phyloP scores from a whole-genome alignment of 1,139 yeast species.

The Debaryomyces fabryi region DNA sequence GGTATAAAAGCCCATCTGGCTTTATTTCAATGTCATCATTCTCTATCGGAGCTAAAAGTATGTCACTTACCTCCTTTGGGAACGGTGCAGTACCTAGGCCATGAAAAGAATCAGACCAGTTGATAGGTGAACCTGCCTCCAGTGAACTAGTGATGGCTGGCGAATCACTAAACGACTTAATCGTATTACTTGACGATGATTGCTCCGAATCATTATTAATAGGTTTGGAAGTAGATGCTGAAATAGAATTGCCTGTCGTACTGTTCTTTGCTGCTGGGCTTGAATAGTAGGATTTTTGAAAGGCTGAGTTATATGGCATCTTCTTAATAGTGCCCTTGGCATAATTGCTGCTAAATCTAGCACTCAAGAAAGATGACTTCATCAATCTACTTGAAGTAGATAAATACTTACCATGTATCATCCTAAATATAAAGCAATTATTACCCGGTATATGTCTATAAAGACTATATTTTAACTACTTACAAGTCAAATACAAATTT shows the following conservation, averaged over 20 bases:
- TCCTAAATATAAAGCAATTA: neutral
- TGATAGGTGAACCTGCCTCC: slow-evolving; percentile 26
- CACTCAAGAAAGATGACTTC: neutral
- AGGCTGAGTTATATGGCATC: neutral
- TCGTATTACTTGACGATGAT: slow-evolving; percentile 9
- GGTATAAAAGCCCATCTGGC: slow-evolving; percentile 88
- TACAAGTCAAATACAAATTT: neutral
- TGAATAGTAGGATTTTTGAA: slow-evolving; percentile 5
- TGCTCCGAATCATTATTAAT: slow-evolving; percentile 9
- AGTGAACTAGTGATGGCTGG: slow-evolving; percentile 14
- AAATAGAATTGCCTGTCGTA: neutral
- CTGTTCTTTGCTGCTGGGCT: slow-evolving; percentile 10
- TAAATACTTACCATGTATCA: neutral
- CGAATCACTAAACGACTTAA: slow-evolving; percentile 25
- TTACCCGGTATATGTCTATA: neutral
- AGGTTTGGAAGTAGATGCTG: slow-evolving; percentile 7
- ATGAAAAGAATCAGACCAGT: slow-evolving; percentile 79
- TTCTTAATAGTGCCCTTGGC: neutral
- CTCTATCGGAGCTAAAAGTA: slow-evolving; percentile 60
- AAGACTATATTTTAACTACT: neutral
- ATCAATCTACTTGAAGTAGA: neutral
- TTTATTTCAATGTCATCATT: slow-evolving; percentile 85
- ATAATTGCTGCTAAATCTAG: slow-evolving; percentile 1
- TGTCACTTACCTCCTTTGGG: slow-evolving; percentile 57
- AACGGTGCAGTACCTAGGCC: slow-evolving; percentile 85